Evolutionary conservation across 176 grass and related monocot genomes (phyloP).

Genomic region (Aegilops speltoides): DNA sequence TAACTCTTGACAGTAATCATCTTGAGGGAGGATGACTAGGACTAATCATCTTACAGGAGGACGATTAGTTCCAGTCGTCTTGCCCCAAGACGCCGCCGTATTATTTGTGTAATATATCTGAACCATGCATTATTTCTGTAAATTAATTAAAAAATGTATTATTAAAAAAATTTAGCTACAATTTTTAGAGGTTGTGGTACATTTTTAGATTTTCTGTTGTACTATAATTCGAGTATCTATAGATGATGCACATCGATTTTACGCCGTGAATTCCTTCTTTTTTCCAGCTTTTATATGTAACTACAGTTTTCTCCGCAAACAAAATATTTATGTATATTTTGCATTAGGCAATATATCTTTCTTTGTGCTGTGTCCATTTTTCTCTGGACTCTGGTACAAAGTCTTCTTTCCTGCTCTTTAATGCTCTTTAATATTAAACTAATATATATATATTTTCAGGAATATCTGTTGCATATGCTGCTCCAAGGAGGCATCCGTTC

Average conservation of each 20-base stretch:
- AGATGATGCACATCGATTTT: conserved; percentile 8
- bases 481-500: conserved; percentile 85
- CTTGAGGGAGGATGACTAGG: too few relatives aligned
- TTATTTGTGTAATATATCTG: too few relatives aligned
- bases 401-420: neutral
- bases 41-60: too few relatives aligned
- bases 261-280: neutral
- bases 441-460: conserved; percentile 42
- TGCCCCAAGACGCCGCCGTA: too few relatives aligned
- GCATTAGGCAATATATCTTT: neutral
- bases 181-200: neutral
- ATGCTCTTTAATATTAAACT: conserved; percentile 5
- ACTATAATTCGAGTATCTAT: neutral
- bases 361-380: conserved; percentile 6
- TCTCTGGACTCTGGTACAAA: neutral
- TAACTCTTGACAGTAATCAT: too few relatives aligned
- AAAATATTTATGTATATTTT: neutral
- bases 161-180: neutral
- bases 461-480: conserved; percentile 80
- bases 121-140: too few relatives aligned
- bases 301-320: neutral
- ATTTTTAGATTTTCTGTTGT: neutral
- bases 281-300: neutral
- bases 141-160: too few relatives aligned
- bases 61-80: too few relatives aligned